These are phyloP conservation scores for Sequoiadendron giganteum DNA, from an alignment of 75 land plant species.

Conservation along the genomic window DNA sequence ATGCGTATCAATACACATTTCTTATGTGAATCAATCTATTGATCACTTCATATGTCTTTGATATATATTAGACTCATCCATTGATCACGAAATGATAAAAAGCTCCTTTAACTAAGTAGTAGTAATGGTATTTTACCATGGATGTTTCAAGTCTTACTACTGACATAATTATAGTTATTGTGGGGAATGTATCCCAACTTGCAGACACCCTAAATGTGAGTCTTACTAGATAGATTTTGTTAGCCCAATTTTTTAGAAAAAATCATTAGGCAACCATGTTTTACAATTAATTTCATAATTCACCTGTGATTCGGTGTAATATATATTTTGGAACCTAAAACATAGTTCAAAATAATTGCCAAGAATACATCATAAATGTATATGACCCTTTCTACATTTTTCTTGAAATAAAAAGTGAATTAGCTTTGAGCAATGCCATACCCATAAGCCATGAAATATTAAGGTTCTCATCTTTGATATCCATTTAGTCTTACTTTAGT, in stretches of 20 bases:
- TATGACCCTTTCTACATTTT: background rate
- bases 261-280: background rate
- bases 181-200: background rate
- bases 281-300: background rate
- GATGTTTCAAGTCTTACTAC: too few relatives aligned
- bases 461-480: background rate
- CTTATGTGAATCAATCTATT: too few relatives aligned
- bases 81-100: too few relatives aligned
- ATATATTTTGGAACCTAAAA: background rate
- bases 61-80: too few relatives aligned
- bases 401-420: background rate
- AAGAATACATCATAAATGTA: background rate
- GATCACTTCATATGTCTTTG: too few relatives aligned
- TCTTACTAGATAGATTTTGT: background rate
- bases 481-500: background rate
- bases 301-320: background rate
- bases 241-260: background rate
- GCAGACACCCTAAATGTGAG: background rate
- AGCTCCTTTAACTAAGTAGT: too few relatives aligned
- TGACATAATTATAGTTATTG: too few relatives aligned
- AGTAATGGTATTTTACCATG: too few relatives aligned
- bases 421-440: background rate
- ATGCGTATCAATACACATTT: too few relatives aligned
- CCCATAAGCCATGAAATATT: background rate
- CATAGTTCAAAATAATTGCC: background rate